Percentiles rank a stretch among this genome's conserved stretches.
phyloP scores from a whole-genome alignment of 805 yeast genomes.

The Nakazawaea ishiwadae region DNA sequence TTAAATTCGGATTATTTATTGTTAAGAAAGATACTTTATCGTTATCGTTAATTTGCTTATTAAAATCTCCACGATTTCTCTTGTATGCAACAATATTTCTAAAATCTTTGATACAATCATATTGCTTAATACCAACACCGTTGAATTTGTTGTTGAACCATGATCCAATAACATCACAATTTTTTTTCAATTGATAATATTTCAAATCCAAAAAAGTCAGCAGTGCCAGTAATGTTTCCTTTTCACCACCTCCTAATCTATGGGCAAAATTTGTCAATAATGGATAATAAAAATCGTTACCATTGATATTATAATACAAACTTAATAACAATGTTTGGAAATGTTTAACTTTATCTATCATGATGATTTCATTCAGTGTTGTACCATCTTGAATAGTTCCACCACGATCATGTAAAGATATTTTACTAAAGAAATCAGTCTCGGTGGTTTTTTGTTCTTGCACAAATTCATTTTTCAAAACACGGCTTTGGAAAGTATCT shows the following conservation, averaged over 20 bases:
- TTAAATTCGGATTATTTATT: slow-evolving; percentile 43
- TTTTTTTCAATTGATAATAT: slow-evolving; percentile 50
- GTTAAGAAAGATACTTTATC: slow-evolving; percentile 29
- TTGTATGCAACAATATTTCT: slow-evolving; percentile 14
- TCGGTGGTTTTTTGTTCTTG: slow-evolving; percentile 21
- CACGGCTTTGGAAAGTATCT: slow-evolving; percentile 17
- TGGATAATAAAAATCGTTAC: slow-evolving; percentile 56
- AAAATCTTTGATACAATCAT: slow-evolving; percentile 42
- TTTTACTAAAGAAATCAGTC: slow-evolving; percentile 19
- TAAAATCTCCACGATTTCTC: slow-evolving; percentile 13
- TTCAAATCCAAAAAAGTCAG: slow-evolving; percentile 42
- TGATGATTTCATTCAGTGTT: slow-evolving; percentile 65
- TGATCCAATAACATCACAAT: slow-evolving; percentile 33
- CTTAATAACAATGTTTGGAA: slow-evolving; percentile 53
- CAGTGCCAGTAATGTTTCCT: slow-evolving; percentile 75
- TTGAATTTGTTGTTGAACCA: slow-evolving; percentile 26
- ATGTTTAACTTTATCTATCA: slow-evolving; percentile 55
- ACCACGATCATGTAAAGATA: slow-evolving; percentile 58
- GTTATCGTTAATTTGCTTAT: slow-evolving; percentile 5
- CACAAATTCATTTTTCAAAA: slow-evolving; percentile 25
- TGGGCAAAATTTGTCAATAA: slow-evolving; percentile 54
- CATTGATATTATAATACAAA: slow-evolving; percentile 60
- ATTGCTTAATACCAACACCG: slow-evolving; percentile 57
- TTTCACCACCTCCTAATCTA: slow-evolving; percentile 70
- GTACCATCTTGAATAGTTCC: slow-evolving; percentile 69